phyloP scores from a whole-genome alignment of 441 rosid genomes.

The Rhodomyrtus psidioides region DNA sequence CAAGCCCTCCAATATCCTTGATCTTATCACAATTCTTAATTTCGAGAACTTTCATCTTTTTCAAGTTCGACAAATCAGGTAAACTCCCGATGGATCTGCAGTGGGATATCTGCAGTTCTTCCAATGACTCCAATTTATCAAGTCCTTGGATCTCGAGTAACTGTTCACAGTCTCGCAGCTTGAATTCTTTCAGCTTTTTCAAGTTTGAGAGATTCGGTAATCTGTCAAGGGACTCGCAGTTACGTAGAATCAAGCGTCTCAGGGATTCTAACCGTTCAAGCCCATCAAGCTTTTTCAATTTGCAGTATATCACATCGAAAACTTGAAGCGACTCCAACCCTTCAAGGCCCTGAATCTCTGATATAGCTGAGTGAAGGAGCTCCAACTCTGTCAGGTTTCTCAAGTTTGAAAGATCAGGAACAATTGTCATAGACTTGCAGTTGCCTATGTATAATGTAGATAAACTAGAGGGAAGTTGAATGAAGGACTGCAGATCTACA shows the following conservation, averaged over 20 bases:
- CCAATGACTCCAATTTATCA: slow-evolving; percentile 1
- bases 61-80: not conserved
- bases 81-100: slow-evolving; percentile 1
- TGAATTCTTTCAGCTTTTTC: slow-evolving; percentile 6
- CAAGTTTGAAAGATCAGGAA: slow-evolving; percentile 3
- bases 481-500: slow-evolving; percentile 4
- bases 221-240: slow-evolving; percentile 1
- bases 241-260: slow-evolving; percentile 1
- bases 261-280: slow-evolving; percentile 3
- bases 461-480: slow-evolving; percentile 3
- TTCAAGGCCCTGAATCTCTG: slow-evolving; percentile 9
- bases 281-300: slow-evolving; percentile 2
- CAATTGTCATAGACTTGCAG: slow-evolving; percentile 10
- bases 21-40: slow-evolving; percentile 2
- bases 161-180: slow-evolving; percentile 2
- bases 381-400: slow-evolving; percentile 7
- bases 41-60: not conserved
- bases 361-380: slow-evolving; percentile 10
- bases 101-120: slow-evolving; percentile 1
- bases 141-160: slow-evolving; percentile 7
- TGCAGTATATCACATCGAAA: slow-evolving; percentile 12
- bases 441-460: slow-evolving; percentile 5
- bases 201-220: slow-evolving; percentile 8
- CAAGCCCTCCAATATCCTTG: slow-evolving; percentile 1
- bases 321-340: slow-evolving; percentile 9